Evolutionary conservation across 805 yeast species (phyloP), one percentile per base, ranked within the genome.

Genomic region (Starmerella kuoi): DNA sequence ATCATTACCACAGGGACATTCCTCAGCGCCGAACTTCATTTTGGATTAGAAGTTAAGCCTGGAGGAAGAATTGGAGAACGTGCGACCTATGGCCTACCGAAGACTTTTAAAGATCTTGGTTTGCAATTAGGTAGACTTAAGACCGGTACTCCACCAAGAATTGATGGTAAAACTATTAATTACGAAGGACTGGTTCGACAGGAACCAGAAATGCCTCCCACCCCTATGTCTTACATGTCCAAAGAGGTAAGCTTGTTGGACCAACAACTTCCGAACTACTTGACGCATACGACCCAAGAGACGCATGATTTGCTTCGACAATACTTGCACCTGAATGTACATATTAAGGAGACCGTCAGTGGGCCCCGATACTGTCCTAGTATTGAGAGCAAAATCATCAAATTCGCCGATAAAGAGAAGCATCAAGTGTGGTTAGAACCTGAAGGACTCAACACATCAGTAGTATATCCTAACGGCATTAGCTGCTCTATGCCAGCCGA

Each of bases 311-410:
- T 84, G 31, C 66, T 91, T 18, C 63, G 76, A 12, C 61, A 67
- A 1, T 88, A 91, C 56, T 65, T 91, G 36, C 80, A 83, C 56
- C 73, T 81, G 54, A 77, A 95, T 4, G 74, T 91, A 5, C 99
- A 91, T 60, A 88, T 91, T 25, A 65, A 87, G 46, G 97, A 91
- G 61, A 80, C 94, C 0, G 94, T 88, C 5, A 83, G 83, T 53
- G 98, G 98, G 0, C 99, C 99, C 2, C 65, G 99, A 23, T 91
- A 91, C 59, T 91, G 99, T 61, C 99, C 99, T 1, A 88, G 97
- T 0, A 76, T 91, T 38, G 99, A 91, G 59, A 76, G 94, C 5
- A 91, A 91, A 57, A 67, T 91, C 23, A 72, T 81, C 31, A 72
- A 85, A 49, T 91, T 91, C 57, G 68, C 83, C 2, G 81, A 81